Evolutionary conservation across 345 rosid species (phyloP), one percentile per base, ranked within the genome.

Genomic region (Aquilaria yunnanensis): DNA sequence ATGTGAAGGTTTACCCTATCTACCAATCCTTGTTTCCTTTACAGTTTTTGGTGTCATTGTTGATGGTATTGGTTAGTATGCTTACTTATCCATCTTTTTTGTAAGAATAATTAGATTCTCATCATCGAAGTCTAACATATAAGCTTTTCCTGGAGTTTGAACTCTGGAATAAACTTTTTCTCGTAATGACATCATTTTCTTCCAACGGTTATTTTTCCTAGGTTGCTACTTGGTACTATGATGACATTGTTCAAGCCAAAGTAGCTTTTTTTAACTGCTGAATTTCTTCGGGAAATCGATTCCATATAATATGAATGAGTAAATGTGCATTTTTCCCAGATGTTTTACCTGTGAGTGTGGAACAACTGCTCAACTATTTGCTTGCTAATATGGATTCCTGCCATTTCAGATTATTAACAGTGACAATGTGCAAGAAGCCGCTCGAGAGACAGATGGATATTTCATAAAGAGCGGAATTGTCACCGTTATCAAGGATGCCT

Each of bases 401-500:
- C 2, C 2, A 6, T 56, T 70, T 65, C 85, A 92, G 96, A 92
- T 92, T 70, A 60, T 92, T n/a, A 92, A 92, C 64, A 55, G 79
- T 1, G 93, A 87, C 81, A 76, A 71, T 23, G 96, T 92, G 60
- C 96, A 89, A 87, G 98, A 92, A 81, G 89, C 98, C 2, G 98
- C 96, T 0, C 82, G 96, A 58, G 98, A 92, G 73, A 85, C 98
- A 1, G 96, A 92, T 76, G 98, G 98, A 62, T 89, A 84, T 72
- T 92, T 92, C 80, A 92, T 92, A 43, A 92, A 92, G 87, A 89
- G 98, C 14, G 98, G 98, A 60, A 92, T 92, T 30, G 98, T 92
- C 54, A 89, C 96, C 6, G 84, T 92, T 56, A 89, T 92, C 74
- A 92, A 87, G 83, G 98, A 92, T 65, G 98, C 98, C 64, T 65